phyloP scores from a whole-genome alignment of 352 stramenopile species.

The Phytophthora kernoviae region DNA sequence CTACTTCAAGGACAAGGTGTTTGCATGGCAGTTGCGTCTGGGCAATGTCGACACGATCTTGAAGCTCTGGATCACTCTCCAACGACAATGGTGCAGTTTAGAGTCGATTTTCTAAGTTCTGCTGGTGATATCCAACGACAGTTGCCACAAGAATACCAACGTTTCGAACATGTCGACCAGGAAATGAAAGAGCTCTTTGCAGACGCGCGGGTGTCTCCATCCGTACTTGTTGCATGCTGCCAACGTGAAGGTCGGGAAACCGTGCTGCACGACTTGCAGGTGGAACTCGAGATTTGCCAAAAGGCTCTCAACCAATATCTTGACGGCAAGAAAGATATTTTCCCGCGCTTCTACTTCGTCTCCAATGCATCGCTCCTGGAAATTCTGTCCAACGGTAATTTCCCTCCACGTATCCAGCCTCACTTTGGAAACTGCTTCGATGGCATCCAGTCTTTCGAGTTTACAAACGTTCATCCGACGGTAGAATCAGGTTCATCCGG shows the following conservation, averaged over 20 bases:
- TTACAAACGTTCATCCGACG: slow-evolving; percentile 44
- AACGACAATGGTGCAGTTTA: slow-evolving; percentile 92
- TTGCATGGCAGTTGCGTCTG: slow-evolving; percentile 93
- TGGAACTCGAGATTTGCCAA: slow-evolving; percentile 94
- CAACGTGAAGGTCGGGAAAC: slow-evolving; percentile 79
- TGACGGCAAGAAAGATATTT: slow-evolving; percentile 96
- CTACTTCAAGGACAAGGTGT: slow-evolving; percentile 96
- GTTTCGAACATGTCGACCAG: slow-evolving; percentile 87
- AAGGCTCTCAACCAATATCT: slow-evolving; percentile 97
- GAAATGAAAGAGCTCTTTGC: slow-evolving; percentile 84
- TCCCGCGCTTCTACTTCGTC: slow-evolving; percentile 97
- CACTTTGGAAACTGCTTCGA: slow-evolving; percentile 93
- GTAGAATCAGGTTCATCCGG: slow-evolving; percentile 4
- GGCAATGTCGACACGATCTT: slow-evolving; percentile 93
- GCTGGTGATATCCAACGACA: slow-evolving; percentile 93
- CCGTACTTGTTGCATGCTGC: slow-evolving; percentile 77
- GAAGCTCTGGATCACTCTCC: slow-evolving; percentile 93
- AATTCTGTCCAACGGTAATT: slow-evolving; percentile 95
- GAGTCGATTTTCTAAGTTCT: slow-evolving; percentile 94
- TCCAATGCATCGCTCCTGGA: slow-evolving; percentile 94
- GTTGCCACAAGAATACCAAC: slow-evolving; percentile 90
- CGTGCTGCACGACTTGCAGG: slow-evolving; percentile 80
- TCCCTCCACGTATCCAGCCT: slow-evolving; percentile 82
- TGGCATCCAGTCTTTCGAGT: slow-evolving; percentile 85
- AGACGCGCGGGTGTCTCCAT: slow-evolving; percentile 65